Base-by-base conservation (phyloP, 371 early-diverging fungal genomes). In the Mucor saturninus region DNA sequence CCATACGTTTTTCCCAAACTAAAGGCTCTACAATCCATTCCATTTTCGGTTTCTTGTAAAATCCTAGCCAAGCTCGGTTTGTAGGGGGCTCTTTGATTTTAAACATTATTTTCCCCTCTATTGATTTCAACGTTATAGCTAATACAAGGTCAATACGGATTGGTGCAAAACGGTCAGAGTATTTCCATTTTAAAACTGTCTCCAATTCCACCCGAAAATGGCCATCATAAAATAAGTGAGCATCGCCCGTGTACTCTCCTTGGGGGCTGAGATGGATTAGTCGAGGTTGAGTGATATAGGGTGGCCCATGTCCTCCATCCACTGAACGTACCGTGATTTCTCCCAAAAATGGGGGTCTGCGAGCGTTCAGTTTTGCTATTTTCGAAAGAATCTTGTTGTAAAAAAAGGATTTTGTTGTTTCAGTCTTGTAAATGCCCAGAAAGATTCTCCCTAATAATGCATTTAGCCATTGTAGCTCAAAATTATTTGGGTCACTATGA, bases 61-160 rank as follows among this genome's bases (percentile, higher is more conserved):
- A 91, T 4, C 93, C 97, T 37, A 94, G 63, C 97, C 97, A 96
- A 42, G 90, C 77, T 5, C 95, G 87, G 56, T 95, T 94, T 1
- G 91, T 86, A 4, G 95, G 95, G 13, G 92, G 90, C 1, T 92
- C 84, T 66, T 93, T 93, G 69, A 95, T 86, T 59, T 88, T 86
- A 64, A 96, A 67, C 42, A 88, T 82, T 68, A 94, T 76, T 59
- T 86, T 89, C 2, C 95, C 97, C 2, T 83, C 72, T 54, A 94
- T 80, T 3, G 70, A 74, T 64, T 82, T 88, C 55, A 88, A 83
- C 11, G 73, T 85, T 9, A 95, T 88, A 1, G 92, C 86, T 8
- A 96, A 83, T 0, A 93, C 91, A 13, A 96, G 68, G 15, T 90
- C 67, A 31, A 95, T 86, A 7, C 88, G 84, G 49, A 94, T 74